phyloP scores from a whole-genome alignment of 2,329 filamentous ascomycete species.

The Alternaria alternata region DNA sequence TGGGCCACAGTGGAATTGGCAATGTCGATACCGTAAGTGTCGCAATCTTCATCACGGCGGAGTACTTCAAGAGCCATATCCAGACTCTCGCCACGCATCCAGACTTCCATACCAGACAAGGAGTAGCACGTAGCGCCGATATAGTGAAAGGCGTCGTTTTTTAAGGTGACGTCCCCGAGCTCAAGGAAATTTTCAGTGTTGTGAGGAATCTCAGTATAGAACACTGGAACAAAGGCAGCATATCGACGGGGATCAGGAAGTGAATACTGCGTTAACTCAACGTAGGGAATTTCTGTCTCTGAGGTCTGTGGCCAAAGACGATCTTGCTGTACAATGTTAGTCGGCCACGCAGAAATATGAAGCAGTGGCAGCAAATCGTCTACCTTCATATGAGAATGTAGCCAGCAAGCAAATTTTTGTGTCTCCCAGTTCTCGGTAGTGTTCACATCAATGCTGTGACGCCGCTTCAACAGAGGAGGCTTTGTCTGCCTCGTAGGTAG shows the following conservation, averaged over 20 bases:
- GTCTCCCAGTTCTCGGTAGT: conserved; percentile 3
- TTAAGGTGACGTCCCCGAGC: conserved; percentile 19
- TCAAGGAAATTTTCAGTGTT: conserved; percentile 22
- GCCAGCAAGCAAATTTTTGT: not conserved
- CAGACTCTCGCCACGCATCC: conserved; percentile 31
- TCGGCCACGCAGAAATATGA: not conserved
- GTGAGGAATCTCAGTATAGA: not conserved
- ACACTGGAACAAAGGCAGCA: conserved; percentile 2
- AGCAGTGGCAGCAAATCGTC: not conserved
- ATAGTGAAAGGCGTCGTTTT: conserved; percentile 19
- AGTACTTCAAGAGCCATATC: conserved; percentile 32
- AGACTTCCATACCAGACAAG: not conserved
- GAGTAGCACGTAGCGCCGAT: conserved; percentile 8
- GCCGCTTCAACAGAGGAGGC: conserved; percentile 23
- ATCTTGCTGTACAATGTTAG: conserved; percentile 7
- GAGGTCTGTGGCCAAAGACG: not conserved
- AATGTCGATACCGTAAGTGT: conserved; percentile 25
- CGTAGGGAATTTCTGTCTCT: conserved; percentile 1
- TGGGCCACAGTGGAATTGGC: conserved; percentile 24
- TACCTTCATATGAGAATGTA: not conserved
- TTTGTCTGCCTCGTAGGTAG: conserved; percentile 23
- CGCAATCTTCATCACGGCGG: conserved; percentile 8
- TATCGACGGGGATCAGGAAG: conserved; percentile 24
- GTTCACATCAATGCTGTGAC: conserved; percentile 35
- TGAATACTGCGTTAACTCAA: not conserved